phyloP scores from a whole-genome alignment of 176 grass and related monocot genomes.

The Avena insularis region DNA sequence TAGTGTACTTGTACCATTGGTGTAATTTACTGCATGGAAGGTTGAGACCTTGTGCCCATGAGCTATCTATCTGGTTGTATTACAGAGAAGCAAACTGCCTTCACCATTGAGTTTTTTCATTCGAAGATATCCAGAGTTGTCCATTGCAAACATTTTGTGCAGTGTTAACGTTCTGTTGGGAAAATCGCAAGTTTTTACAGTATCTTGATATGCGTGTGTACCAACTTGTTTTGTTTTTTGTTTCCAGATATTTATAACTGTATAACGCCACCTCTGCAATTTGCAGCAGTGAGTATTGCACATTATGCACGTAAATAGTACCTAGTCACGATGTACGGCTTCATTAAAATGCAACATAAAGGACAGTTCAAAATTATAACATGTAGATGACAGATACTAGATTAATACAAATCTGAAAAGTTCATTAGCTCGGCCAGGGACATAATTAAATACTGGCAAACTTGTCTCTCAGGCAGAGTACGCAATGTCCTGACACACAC shows the following conservation, averaged over 20 bases:
- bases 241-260: background rate
- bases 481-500: too few species aligned
- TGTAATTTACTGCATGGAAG: slow-evolving; percentile 44
- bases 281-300: background rate
- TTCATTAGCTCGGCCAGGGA: background rate
- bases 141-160: background rate
- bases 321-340: background rate
- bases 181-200: background rate
- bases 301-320: background rate
- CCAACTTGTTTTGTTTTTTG: background rate
- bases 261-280: background rate
- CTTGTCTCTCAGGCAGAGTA: too few species aligned
- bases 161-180: background rate
- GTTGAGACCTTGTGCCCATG: background rate
- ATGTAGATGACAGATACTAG: background rate
- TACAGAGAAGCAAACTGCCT: slow-evolving; percentile 25
- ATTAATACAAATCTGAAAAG: background rate
- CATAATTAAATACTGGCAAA: background rate
- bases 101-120: slow-evolving; percentile 16
- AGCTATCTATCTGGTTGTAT: slow-evolving; percentile 28
- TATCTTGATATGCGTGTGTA: background rate
- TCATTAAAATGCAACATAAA: background rate
- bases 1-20: slow-evolving; percentile 47
- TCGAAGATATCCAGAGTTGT: background rate
- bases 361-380: background rate